Base-by-base conservation (phyloP, 768 basidiomycete genomes). In the Suillus brevipes region DNA sequence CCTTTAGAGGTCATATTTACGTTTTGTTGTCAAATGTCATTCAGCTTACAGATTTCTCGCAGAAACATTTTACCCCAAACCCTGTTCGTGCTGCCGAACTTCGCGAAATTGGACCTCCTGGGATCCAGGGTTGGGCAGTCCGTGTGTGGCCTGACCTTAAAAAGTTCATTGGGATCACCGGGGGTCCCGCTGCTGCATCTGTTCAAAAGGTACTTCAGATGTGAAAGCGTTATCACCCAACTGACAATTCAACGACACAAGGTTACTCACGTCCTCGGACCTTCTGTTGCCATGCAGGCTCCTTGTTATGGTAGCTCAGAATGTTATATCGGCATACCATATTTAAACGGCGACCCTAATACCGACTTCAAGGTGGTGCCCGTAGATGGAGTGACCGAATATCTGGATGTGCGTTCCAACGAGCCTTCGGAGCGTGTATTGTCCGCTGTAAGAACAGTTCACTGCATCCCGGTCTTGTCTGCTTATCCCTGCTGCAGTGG, bases 61-160 rank as follows among this genome's bases (percentile, higher is more conserved):
- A 66, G 66, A 53, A 25, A n/a, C 47, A 66, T 43, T 49, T 66
- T n/a, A 25, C 57, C 49, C 36, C 67, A 14, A 63, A 64, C 28
- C 64, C 66, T 23, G 8, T 52, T 10, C 66, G 66, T 18, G 66
- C 60, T n/a, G 53, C 53, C 2, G 55, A 67, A 20, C 55, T 67
- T 47, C 64, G 60, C 8, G 40, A 34, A 37, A 57, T 64, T 14
- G 65, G 65, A 4, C 23, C 34, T 16, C 53, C 49, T 34, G 23
- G 18, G 2, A n/a, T 16, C 5, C 34, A 47, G 18, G 57, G 65
- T 3, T 66, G 63, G 65, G 31, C 53, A 12, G 37, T 42, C 18
- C 28, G 40, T 42, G 58, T 66, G 2, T 66, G 65, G 65, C 65
- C 65, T 34, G 40, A 59, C 16, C 52, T 66, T 36, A 36, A 31